Evolutionary conservation across 2,329 filamentous ascomycete genomes (phyloP), one percentile per base, ranked within the genome.

Genomic region (Talaromyces funiculosus): DNA sequence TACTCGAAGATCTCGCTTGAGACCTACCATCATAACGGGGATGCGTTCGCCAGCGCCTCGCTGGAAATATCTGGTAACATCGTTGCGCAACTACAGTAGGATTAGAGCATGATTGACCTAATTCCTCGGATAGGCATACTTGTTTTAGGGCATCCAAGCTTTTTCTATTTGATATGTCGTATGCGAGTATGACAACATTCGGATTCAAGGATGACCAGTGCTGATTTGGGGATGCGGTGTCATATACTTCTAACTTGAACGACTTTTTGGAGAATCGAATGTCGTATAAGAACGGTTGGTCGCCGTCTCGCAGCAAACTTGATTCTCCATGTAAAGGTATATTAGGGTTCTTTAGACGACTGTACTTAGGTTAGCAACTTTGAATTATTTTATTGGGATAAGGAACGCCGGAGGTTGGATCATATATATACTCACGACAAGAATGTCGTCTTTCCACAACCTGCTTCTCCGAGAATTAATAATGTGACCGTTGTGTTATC

Each of bases 381-480:
- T 40, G 6, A 3, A 20, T 20, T 7, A 7, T 22, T 56, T 12
- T 29, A 26, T 20, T 33, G 8, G 12, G 3, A 33, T 33, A 10
- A 10, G 31, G 8, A 33, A 53, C n/a, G n/a, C n/a, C n/a, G n/a
- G 26, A 20, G n/a, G 10, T 35, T 24, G 22, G 53, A n/a, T 31
- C 57, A 29, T 31, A 49, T 43, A 29, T 57, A 47, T 45, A 80
- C 82, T 71, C 76, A 86, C 82, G 84, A 83, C 63, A 87, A 72
- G 64, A 87, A 86, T 9, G 82, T 84, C 55, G 84, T 84, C 72
- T 86, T 87, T 61, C 84, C 84, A 49, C 84, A 83, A 55, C 81
- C 82, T 38, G 78, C 68, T 61, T 86, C 84, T 57, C 84, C 84
- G 2, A 87, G 75, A 16, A 87, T 73, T 6, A 87, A 76, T 54